Evolutionary conservation across 2,329 filamentous ascomycete species (phyloP).

Genomic region (Penicillium polonicum): DNA sequence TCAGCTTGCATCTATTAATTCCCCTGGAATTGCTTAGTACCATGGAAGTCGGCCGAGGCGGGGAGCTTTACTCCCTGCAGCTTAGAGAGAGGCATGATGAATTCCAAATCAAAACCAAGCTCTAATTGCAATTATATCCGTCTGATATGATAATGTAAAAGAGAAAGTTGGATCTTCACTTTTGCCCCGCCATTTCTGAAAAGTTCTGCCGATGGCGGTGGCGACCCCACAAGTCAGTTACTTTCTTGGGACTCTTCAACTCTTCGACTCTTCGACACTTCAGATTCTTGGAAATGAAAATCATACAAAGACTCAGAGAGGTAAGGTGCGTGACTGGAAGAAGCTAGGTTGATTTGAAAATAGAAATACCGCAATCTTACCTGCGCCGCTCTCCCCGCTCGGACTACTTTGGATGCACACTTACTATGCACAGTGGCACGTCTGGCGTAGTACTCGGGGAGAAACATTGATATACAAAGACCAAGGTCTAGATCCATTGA

Average conservation of each 20-base stretch:
- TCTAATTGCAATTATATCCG: conserved; percentile 1
- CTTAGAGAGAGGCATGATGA: conserved; percentile 34
- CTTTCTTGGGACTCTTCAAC: background rate
- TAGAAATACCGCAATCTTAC: background rate
- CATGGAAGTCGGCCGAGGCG: conserved; percentile 65
- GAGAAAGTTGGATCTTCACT: background rate
- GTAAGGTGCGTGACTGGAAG: background rate
- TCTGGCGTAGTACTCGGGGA: background rate
- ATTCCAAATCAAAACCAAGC: background rate
- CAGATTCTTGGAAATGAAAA: background rate
- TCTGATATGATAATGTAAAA: background rate
- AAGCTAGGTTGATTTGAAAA: background rate
- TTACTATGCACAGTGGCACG: background rate
- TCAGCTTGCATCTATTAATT: conserved; percentile 11
- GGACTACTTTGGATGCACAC: background rate
- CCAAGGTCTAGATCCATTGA: background rate
- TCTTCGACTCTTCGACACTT: background rate
- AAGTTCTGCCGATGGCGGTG: conserved; percentile 28
- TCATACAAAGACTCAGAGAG: background rate
- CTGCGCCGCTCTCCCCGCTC: no score
- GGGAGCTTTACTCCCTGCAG: conserved; percentile 53
- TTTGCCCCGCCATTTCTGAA: conserved; percentile 31
- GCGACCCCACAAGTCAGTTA: conserved; percentile 2
- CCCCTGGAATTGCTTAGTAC: conserved; percentile 23
- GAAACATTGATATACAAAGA: background rate